phyloP scores from a whole-genome alignment of 192 early-diverging fungal species.

The Coemansia pectinata region DNA sequence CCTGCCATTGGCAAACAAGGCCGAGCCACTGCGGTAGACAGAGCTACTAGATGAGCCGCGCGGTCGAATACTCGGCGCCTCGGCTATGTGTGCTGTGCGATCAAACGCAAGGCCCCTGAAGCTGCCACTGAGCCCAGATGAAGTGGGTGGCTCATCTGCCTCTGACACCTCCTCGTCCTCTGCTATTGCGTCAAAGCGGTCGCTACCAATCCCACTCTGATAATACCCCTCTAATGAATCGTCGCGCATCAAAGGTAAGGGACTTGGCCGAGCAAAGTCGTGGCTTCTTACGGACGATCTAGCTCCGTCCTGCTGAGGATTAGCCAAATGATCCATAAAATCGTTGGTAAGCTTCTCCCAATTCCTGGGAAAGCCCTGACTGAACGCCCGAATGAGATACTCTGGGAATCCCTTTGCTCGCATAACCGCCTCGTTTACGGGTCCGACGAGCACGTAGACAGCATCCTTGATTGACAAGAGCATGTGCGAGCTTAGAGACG shows the following conservation, averaged over 20 bases:
- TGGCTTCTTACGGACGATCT: conserved; percentile 1
- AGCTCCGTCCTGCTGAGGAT: background rate
- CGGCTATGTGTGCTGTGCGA: background rate
- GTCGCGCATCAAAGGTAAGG: background rate
- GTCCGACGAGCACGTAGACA: conserved; percentile 27
- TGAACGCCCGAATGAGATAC: conserved; percentile 24
- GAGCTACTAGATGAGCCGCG: background rate
- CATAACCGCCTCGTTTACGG: conserved; percentile 32
- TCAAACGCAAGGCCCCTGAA: background rate
- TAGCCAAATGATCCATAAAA: conserved; percentile 1
- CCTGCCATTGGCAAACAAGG: conserved; percentile 23
- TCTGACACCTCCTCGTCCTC: conserved; percentile 8
- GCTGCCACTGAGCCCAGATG: background rate
- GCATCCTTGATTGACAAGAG: conserved; percentile 26
- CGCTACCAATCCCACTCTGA: background rate
- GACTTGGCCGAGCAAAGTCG: background rate
- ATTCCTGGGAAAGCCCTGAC: conserved; percentile 30
- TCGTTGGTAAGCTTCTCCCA: conserved; percentile 30
- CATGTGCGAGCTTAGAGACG: conserved; percentile 9
- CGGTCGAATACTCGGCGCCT: background rate
- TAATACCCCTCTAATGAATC: conserved; percentile 5
- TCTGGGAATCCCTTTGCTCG: conserved; percentile 36
- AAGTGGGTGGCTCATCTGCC: background rate
- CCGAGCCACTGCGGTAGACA: conserved; percentile 35
- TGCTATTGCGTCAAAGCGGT: conserved; percentile 3